Conservation (phyloP, 257 asterid species). For the Cinchona pubescens region DNA sequence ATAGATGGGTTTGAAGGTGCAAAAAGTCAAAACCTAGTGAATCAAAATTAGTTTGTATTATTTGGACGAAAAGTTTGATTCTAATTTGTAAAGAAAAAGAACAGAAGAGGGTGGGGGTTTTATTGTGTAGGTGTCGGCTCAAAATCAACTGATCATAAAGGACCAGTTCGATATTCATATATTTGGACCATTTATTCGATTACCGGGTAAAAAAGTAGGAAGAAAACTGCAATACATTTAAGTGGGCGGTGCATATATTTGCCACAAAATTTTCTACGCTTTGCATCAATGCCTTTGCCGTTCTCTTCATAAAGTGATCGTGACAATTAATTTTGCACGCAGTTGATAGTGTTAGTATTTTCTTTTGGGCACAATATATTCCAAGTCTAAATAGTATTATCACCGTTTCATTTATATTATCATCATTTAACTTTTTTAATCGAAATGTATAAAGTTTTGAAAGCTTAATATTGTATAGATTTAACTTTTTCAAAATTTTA, state of each 20-base stretch:
- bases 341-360: too few species aligned
- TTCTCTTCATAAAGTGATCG: neutral
- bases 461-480: too few species aligned
- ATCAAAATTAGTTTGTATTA: neutral
- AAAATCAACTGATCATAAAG: neutral
- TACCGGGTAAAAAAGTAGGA: neutral
- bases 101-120: neutral
- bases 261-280: neutral
- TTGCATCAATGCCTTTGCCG: neutral
- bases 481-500: too few species aligned
- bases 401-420: too few species aligned
- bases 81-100: neutral
- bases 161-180: neutral
- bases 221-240: neutral
- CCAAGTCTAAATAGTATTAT: neutral
- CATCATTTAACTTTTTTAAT: too few species aligned
- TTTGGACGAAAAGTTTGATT: constrained; percentile 4
- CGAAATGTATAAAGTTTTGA: too few species aligned
- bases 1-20: constrained; percentile 6
- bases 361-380: neutral
- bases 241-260: constrained; percentile 1
- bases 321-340: neutral
- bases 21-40: neutral
- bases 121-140: too few species aligned
- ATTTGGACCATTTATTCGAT: neutral